Evolutionary conservation across 108 stramenopile species (phyloP).

Genomic region (Schizochytrium sp.): DNA sequence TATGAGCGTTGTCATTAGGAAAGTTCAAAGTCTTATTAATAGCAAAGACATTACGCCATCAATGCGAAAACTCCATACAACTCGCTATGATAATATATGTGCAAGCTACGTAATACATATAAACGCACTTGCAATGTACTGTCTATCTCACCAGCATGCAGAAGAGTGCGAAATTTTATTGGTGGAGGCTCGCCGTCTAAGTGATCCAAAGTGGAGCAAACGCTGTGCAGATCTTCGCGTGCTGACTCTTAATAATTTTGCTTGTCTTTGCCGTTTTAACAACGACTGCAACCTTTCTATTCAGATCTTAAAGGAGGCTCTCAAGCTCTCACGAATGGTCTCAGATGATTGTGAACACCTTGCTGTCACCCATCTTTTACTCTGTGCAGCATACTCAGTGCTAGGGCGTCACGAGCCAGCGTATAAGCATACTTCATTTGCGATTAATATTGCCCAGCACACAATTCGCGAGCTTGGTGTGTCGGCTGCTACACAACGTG

Average conservation of each 20-base stretch:
- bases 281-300: neutral
- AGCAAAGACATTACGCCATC: neutral
- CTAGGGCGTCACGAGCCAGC: neutral
- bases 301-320: neutral
- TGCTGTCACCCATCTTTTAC: slow-evolving; percentile 9
- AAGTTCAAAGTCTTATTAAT: neutral
- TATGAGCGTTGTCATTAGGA: neutral
- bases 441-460: neutral
- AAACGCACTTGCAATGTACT: slow-evolving; percentile 31
- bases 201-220: slow-evolving; percentile 20
- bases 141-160: neutral
- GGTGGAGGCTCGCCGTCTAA: neutral
- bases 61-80: neutral
- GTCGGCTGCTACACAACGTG: neutral
- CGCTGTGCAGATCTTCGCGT: slow-evolving; percentile 1
- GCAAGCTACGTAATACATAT: slow-evolving; percentile 40
- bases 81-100: neutral
- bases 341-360: slow-evolving; percentile 31
- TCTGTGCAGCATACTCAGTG: neutral
- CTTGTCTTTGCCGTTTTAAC: neutral
- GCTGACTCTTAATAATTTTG: slow-evolving; percentile 5
- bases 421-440: neutral
- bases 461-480: neutral
- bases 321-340: neutral
- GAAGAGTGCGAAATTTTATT: slow-evolving; percentile 3